These are phyloP conservation scores for Berkeleyomyces basicola DNA, from an alignment of 2,329 filamentous ascomycete genomes.

Conservation along the genomic window DNA sequence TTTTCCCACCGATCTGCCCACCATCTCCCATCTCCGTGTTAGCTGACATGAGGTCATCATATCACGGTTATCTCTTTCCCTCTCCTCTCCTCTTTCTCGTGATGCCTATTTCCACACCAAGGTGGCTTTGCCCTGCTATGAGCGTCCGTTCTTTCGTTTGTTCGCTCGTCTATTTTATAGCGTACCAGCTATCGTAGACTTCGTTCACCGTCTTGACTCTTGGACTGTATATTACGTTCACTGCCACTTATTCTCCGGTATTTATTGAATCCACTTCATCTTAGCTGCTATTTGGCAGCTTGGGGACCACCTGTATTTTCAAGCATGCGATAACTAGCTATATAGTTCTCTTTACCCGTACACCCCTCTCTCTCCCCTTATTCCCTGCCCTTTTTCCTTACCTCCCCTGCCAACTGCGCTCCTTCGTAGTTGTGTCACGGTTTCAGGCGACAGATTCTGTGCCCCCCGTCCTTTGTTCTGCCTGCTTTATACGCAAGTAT, in stretches of 20 bases:
- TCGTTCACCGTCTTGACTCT: background rate
- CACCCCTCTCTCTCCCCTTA: background rate
- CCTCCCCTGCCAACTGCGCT: no score
- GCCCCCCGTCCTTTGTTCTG: background rate
- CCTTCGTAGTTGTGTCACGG: background rate
- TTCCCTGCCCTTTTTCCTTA: background rate
- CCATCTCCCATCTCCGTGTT: no score
- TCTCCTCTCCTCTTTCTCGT: no score
- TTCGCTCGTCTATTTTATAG: no score
- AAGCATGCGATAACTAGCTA: background rate
- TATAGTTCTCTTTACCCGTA: background rate
- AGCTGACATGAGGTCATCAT: no score
- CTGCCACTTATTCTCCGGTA: background rate
- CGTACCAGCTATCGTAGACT: no score
- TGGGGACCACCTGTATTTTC: background rate
- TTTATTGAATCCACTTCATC: slow-evolving; percentile 1
- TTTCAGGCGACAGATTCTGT: slow-evolving; percentile 1
- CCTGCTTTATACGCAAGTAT: no score
- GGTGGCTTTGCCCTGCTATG: no score
- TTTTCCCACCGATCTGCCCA: no score
- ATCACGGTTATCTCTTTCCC: no score
- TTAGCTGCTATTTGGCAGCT: background rate
- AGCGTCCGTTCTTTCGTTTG: no score
- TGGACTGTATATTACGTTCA: background rate
- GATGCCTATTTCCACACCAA: no score